Evolutionary conservation across 2,329 filamentous ascomycete genomes (phyloP).

Genomic region (Mollisiaceae sp.): DNA sequence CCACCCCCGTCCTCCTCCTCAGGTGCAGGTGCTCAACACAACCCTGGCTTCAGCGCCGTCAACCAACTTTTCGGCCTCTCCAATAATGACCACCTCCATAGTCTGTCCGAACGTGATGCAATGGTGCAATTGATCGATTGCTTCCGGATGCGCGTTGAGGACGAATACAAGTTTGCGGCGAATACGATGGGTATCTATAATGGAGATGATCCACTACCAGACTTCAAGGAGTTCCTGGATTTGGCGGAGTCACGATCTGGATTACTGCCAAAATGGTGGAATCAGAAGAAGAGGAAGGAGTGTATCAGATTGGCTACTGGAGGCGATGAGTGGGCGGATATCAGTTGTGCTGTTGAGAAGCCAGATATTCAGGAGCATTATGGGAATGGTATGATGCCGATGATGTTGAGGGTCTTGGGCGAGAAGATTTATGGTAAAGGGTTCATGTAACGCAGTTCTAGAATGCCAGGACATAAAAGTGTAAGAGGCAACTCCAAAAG

Average conservation of each 20-base stretch:
- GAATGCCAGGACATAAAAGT: not conserved
- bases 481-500: not conserved
- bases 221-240: conserved; percentile 28
- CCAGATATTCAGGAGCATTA: conserved; percentile 30
- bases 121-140: conserved; percentile 28
- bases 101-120: conserved; percentile 21
- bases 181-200: conserved; percentile 22
- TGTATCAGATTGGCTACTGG: conserved; percentile 22
- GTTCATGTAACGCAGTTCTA: conserved; percentile 17
- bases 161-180: conserved; percentile 24
- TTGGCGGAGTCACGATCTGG: conserved; percentile 23
- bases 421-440: conserved; percentile 31
- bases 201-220: conserved; percentile 16
- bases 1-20: not conserved
- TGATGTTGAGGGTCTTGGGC: conserved; percentile 27
- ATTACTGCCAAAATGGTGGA: conserved; percentile 28
- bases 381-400: conserved; percentile 25
- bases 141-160: conserved; percentile 29
- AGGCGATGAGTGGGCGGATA: conserved; percentile 16
- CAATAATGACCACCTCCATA: conserved; percentile 20
- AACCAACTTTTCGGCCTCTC: conserved; percentile 8
- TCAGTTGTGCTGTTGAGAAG: conserved; percentile 26
- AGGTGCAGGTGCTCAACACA: conserved; percentile 1
- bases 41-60: not conserved
- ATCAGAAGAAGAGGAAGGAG: conserved; percentile 20